A percentile compares a stretch with the other conserved stretches of the same genome.
phyloP scores from a whole-genome alignment of 169 alveolate species.

The Eimeria necatrix region DNA sequence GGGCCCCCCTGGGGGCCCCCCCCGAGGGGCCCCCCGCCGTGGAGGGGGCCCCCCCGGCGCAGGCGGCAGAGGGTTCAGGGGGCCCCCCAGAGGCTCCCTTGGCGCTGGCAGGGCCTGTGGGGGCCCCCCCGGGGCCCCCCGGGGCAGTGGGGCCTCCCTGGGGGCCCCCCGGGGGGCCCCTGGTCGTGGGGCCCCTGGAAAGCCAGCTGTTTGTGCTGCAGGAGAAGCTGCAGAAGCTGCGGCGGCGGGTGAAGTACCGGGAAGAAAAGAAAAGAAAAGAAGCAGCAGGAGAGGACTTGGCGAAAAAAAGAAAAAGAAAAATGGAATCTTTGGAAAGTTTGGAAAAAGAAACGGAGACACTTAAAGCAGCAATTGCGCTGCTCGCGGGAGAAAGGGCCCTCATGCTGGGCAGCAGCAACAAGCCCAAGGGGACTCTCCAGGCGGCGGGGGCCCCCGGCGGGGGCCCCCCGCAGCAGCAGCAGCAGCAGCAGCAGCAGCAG shows the following conservation, averaged over 20 bases:
- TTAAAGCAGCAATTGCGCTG: not conserved
- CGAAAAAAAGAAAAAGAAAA: not conserved
- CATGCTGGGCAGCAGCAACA: not conserved
- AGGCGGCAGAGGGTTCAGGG: no score
- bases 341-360: not conserved
- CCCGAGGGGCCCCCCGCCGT: no score
- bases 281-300: not conserved
- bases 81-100: no score
- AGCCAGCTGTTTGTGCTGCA: not conserved
- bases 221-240: not conserved
- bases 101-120: no score
- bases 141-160: not conserved
- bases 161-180: not conserved
- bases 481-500: conserved; percentile 3
- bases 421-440: no score
- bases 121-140: no score
- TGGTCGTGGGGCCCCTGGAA: no score
- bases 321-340: not conserved
- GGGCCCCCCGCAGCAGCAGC: not conserved
- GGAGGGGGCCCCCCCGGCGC: no score
- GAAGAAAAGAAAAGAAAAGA: not conserved
- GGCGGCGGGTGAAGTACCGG: not conserved
- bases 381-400: not conserved
- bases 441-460: not conserved
- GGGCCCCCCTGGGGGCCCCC: no score